Evolutionary conservation across 257 asterid genomes (phyloP).

Genomic region (Ajuga chamaepitys): DNA sequence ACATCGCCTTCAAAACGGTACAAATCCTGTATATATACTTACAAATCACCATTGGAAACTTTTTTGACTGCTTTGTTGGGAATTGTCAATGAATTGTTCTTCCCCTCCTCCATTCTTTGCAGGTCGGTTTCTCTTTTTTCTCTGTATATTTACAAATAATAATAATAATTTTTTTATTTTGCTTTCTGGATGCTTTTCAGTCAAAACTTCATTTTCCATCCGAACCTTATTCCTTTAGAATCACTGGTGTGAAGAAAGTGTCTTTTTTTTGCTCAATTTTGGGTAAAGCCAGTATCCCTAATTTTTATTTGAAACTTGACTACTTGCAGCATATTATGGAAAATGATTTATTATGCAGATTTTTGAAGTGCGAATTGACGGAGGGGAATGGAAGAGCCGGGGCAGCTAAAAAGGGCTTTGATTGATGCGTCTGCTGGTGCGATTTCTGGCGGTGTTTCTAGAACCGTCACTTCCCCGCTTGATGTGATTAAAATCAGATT

Average conservation of each 20-base stretch:
- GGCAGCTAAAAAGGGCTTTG: constrained; percentile 68
- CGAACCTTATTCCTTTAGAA: not conserved
- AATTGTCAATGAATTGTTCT: constrained; percentile 3
- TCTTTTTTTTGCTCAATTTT: not conserved
- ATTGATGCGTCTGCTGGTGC: constrained; percentile 88
- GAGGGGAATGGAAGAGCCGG: constrained; percentile 71
- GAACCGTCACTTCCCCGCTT: constrained; percentile 87
- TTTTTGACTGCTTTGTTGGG: constrained; percentile 5
- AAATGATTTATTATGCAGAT: constrained; percentile 24
- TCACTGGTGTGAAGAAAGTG: not conserved
- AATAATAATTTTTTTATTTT: not conserved
- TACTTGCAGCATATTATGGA: constrained; percentile 8
- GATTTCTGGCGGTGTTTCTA: constrained; percentile 68
- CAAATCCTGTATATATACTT: not conserved
- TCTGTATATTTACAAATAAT: too few species aligned
- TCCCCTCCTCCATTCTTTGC: constrained; percentile 16
- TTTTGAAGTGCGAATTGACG: constrained; percentile 20
- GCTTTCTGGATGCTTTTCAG: not conserved
- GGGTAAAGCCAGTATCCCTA: not conserved
- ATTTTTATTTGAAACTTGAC: not conserved
- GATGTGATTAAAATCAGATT: constrained; percentile 95
- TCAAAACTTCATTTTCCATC: not conserved
- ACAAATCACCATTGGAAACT: not conserved
- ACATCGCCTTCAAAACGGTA: constrained; percentile 6
- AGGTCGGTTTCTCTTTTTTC: constrained; percentile 4